These are phyloP conservation scores for Fusarium ramigenum DNA, from an alignment of 2,329 filamentous ascomycete genomes.

Conservation along the genomic window DNA sequence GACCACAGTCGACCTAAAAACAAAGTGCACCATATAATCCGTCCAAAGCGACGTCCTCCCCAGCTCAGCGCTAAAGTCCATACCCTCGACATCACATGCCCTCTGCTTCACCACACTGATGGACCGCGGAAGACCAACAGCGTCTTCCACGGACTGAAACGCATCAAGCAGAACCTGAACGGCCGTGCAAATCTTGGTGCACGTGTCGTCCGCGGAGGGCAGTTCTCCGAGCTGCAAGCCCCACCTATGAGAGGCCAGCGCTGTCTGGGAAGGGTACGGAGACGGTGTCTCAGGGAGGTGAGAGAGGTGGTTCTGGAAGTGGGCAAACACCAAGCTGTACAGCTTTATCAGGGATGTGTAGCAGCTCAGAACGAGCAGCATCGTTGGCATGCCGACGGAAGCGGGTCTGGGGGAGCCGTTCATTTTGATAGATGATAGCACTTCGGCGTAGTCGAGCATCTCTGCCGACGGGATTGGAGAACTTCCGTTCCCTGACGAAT, in stretches of 20 bases:
- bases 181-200: slow-evolving; percentile 1
- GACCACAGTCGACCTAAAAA: not conserved
- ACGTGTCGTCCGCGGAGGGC: slow-evolving; percentile 6
- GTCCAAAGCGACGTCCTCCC: not conserved
- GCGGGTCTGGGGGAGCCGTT: not conserved
- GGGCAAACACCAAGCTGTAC: not conserved
- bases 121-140: not conserved
- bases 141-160: not conserved
- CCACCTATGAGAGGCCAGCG: not conserved
- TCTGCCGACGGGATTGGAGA: not conserved
- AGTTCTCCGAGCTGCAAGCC: slow-evolving; percentile 13
- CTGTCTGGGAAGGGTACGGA: not conserved
- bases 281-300: not conserved
- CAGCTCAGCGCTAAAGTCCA: not conserved
- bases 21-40: not conserved
- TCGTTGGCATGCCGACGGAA: not conserved
- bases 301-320: not conserved
- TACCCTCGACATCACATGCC: fast-evolving
- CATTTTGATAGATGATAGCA: not conserved
- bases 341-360: not conserved
- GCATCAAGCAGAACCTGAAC: not conserved
- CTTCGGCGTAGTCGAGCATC: not conserved
- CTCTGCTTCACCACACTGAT: not conserved
- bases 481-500: not conserved
- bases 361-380: not conserved